A percentile compares a stretch with the other conserved stretches of the same genome.
Evolutionary conservation across 805 yeast species (phyloP).

Genomic region (Saturnispora dispora): DNA sequence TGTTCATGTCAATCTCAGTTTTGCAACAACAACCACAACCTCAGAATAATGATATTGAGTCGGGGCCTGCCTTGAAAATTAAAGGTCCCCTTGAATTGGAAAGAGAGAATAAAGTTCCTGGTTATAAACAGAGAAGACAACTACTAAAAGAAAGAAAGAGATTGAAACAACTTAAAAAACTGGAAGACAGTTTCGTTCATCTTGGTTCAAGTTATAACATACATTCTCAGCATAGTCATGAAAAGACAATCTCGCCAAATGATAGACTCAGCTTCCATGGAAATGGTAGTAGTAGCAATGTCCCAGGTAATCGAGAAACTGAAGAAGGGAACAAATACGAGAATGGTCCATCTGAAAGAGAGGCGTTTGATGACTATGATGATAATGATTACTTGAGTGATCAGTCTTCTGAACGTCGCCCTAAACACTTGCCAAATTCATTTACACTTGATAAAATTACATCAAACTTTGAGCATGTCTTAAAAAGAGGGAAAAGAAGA

Average conservation of each 20-base stretch:
- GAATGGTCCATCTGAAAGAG: background rate
- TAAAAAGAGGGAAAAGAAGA: slow-evolving; percentile 5
- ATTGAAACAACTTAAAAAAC: slow-evolving; percentile 3
- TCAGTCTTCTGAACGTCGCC: background rate
- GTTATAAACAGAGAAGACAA: slow-evolving; percentile 20
- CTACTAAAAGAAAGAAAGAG: slow-evolving; percentile 15
- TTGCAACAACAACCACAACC: slow-evolving; percentile 44
- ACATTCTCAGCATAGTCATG: background rate
- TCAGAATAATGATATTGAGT: slow-evolving; percentile 34
- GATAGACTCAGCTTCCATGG: background rate
- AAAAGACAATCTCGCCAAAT: background rate
- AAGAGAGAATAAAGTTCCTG: slow-evolving; percentile 12
- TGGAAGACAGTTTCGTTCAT: background rate
- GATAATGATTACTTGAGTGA: background rate
- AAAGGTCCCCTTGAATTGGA: slow-evolving; percentile 71
- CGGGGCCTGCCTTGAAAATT: slow-evolving; percentile 73
- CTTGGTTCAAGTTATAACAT: background rate
- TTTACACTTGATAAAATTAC: slow-evolving; percentile 2
- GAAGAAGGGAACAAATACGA: background rate
- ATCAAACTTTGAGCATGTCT: slow-evolving; percentile 7
- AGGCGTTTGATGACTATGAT: background rate
- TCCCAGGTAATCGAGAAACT: background rate
- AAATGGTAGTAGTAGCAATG: background rate
- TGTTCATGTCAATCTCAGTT: slow-evolving; percentile 77
- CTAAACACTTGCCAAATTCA: background rate